Percentiles rank a stretch among this genome's conserved stretches.
These are phyloP conservation scores for Danielia reshetovae DNA, from an alignment of 805 yeast species.

Conservation along the genomic window DNA sequence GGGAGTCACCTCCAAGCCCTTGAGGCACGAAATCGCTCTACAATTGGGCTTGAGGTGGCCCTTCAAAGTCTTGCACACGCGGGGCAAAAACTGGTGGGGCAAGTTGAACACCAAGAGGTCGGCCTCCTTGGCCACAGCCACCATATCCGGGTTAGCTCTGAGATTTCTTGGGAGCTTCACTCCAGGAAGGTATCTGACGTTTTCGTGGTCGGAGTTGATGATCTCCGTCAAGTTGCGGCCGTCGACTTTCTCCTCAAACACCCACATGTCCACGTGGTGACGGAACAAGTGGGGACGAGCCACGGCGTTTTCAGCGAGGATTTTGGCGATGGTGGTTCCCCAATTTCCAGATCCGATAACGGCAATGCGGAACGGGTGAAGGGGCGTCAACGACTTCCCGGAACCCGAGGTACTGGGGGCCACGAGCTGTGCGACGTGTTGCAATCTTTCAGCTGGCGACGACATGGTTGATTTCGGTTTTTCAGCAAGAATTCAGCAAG, in stretches of 20 bases:
- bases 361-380: slow-evolving; percentile 32
- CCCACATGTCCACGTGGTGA: slow-evolving; percentile 91
- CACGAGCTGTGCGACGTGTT: slow-evolving; percentile 16
- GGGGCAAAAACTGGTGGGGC: slow-evolving; percentile 92
- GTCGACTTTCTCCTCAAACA: slow-evolving; percentile 75
- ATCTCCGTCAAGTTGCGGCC: slow-evolving; percentile 84
- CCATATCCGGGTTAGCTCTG: slow-evolving; percentile 80
- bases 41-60: slow-evolving; percentile 68
- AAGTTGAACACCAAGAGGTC: slow-evolving; percentile 90
- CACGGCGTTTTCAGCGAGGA: slow-evolving; percentile 82
- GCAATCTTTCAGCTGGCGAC: slow-evolving; percentile 15
- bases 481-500: too few relatives aligned
- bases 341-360: slow-evolving; percentile 94
- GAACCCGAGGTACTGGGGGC: slow-evolving; percentile 10
- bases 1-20: slow-evolving; percentile 87
- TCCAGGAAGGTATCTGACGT: slow-evolving; percentile 90
- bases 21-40: slow-evolving; percentile 91
- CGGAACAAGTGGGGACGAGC: slow-evolving; percentile 71
- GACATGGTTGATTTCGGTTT: too few relatives aligned
- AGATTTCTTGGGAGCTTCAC: slow-evolving; percentile 83
- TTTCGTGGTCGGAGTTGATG: slow-evolving; percentile 86
- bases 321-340: slow-evolving; percentile 97
- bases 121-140: slow-evolving; percentile 71
- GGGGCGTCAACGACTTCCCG: slow-evolving; percentile 5
- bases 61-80: slow-evolving; percentile 68